Conservation (phyloP, 257 asterid genomes). For the Solanum dulcamara region DNA sequence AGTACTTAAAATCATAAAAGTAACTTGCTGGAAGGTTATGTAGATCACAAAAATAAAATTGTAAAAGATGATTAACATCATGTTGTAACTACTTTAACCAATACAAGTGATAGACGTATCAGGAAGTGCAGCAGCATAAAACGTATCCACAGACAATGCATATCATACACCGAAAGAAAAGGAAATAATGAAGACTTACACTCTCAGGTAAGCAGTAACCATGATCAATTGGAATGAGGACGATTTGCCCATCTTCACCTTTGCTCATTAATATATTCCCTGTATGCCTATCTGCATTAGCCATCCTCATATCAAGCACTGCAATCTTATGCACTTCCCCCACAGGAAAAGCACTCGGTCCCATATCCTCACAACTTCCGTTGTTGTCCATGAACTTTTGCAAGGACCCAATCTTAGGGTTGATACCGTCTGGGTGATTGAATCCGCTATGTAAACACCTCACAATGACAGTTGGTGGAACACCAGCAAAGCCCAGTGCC, state of each 20-base stretch:
- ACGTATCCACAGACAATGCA: neutral
- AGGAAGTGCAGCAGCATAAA: neutral
- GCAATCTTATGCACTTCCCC: slow-evolving; percentile 88
- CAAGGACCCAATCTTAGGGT: slow-evolving; percentile 61
- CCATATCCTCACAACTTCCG: slow-evolving; percentile 92
- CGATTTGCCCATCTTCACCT: slow-evolving; percentile 51
- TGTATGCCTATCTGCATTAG: slow-evolving; percentile 87
- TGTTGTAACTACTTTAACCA: neutral
- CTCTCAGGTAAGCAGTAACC: slow-evolving; percentile 92
- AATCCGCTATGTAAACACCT: slow-evolving; percentile 64
- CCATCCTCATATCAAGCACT: slow-evolving; percentile 77
- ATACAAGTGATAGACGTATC: neutral
- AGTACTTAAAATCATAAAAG: neutral
- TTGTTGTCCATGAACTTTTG: slow-evolving; percentile 64
- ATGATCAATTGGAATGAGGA: slow-evolving; percentile 84
- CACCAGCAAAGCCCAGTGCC: slow-evolving; percentile 61
- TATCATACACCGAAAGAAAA: neutral
- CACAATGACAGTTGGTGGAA: slow-evolving; percentile 64
- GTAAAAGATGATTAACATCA: neutral
- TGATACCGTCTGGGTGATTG: slow-evolving; percentile 53
- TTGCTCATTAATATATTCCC: slow-evolving; percentile 71
- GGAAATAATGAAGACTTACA: slow-evolving; percentile 34
- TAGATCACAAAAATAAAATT: neutral
- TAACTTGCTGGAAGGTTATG: neutral
- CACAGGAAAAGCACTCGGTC: slow-evolving; percentile 68